These are phyloP conservation scores for Aspergillus spinulosporus DNA, from an alignment of 2,329 filamentous ascomycete species.

Conservation along the genomic window DNA sequence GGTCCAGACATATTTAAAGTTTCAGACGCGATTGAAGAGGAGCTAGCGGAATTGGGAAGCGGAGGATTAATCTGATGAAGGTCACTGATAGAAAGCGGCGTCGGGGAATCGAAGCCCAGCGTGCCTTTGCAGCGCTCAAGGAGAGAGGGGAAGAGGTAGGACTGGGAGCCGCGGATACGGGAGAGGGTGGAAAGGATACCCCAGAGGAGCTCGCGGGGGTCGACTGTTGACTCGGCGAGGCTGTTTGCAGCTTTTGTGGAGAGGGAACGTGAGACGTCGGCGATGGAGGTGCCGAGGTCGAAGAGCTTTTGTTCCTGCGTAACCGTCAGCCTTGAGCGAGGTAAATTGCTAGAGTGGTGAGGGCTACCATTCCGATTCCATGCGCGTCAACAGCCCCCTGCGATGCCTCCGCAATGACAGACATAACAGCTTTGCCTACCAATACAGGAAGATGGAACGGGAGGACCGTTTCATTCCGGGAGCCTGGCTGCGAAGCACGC, in stretches of 20 bases:
- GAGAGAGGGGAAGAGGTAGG: constrained; percentile 37
- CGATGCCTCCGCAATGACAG: constrained; percentile 71
- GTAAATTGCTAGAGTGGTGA: background rate
- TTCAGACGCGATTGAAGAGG: background rate
- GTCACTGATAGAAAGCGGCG: constrained; percentile 27
- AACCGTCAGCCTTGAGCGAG: background rate
- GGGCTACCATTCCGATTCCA: constrained; percentile 69
- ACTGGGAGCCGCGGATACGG: constrained; percentile 41
- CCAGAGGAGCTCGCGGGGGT: constrained; percentile 40
- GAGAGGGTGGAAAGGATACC: constrained; percentile 40
- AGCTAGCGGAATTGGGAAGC: constrained; percentile 15
- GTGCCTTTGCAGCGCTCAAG: constrained; percentile 35
- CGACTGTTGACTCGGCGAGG: constrained; percentile 33
- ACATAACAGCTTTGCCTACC: constrained; percentile 63
- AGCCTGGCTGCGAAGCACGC: constrained; percentile 60
- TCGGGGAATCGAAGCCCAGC: constrained; percentile 32
- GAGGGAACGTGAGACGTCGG: constrained; percentile 37
- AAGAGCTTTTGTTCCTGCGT: constrained; percentile 41
- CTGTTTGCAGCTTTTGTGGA: constrained; percentile 29
- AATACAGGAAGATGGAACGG: constrained; percentile 66
- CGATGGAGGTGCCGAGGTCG: constrained; percentile 37
- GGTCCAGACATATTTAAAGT: too few relatives aligned
- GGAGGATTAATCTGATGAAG: constrained; percentile 24
- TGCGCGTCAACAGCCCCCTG: constrained; percentile 73
- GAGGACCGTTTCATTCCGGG: constrained; percentile 57